These are phyloP conservation scores for Clarireedia paspali DNA, from an alignment of 2,329 filamentous ascomycete genomes.

Conservation along the genomic window DNA sequence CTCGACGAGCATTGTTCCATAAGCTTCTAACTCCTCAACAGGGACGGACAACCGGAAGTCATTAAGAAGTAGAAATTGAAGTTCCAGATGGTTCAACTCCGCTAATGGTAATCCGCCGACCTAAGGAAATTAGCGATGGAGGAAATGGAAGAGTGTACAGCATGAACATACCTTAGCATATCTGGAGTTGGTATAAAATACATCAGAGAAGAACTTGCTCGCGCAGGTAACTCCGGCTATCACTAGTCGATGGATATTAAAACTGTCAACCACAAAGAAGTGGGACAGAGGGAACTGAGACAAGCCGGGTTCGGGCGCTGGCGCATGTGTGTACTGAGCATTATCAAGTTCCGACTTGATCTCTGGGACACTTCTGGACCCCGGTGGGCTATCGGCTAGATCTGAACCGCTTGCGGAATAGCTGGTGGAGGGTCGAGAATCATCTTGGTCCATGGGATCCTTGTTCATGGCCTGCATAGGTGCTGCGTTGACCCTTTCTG, in stretches of 20 bases:
- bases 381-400: conserved; percentile 24
- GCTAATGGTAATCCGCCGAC: conserved; percentile 87
- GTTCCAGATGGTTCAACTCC: conserved; percentile 90
- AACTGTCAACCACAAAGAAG: conserved; percentile 95
- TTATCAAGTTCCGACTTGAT: conserved; percentile 21
- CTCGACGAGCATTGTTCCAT: conserved; percentile 96
- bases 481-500: conserved; percentile 81
- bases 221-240: conserved; percentile 97
- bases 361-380: conserved; percentile 24
- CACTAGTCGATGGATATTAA: conserved; percentile 94
- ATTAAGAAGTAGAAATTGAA: conserved; percentile 92
- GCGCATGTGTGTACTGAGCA: conserved; percentile 24
- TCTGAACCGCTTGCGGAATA: conserved; percentile 27
- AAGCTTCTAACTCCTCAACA: conserved; percentile 91
- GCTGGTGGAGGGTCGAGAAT: conserved; percentile 22
- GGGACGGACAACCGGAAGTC: conserved; percentile 91
- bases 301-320: conserved; percentile 16
- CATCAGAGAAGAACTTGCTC: conserved; percentile 98
- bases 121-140: conserved; percentile 37
- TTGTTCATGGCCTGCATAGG: conserved; percentile 59
- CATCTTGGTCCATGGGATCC: conserved; percentile 24
- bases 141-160: conserved; percentile 1
- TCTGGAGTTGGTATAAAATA: conserved; percentile 98
- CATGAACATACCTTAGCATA: conserved; percentile 77
- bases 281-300: conserved; percentile 42